phyloP scores from a whole-genome alignment of 2,329 filamentous ascomycete species.

The Beauveria australis region DNA sequence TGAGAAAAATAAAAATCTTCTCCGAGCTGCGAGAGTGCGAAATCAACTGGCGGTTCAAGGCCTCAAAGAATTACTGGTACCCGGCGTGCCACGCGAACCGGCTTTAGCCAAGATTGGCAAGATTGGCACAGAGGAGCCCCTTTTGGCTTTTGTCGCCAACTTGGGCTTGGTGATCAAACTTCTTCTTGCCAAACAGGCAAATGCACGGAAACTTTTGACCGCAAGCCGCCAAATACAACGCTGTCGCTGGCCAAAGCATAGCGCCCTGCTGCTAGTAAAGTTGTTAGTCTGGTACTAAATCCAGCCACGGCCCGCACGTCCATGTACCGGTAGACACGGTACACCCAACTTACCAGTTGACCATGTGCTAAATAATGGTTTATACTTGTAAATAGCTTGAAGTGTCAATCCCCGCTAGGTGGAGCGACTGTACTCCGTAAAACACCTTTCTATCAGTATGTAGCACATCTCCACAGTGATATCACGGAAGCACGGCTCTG shows the following conservation, averaged over 20 bases:
- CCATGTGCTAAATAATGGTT: neutral
- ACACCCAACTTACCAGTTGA: neutral
- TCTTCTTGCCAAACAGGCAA: neutral
- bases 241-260: neutral
- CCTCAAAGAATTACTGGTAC: neutral
- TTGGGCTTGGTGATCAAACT: neutral
- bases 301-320: neutral
- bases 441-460: neutral
- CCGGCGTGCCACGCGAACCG: neutral
- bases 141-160: neutral
- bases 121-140: neutral
- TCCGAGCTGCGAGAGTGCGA: neutral
- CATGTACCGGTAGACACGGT: neutral
- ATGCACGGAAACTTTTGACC: neutral
- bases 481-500: neutral
- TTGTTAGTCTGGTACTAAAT: neutral
- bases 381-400: neutral
- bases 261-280: neutral
- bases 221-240: neutral
- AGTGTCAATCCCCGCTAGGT: neutral
- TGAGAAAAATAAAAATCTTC: neutral
- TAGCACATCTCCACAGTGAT: neutral
- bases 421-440: neutral
- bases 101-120: neutral
- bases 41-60: neutral